phyloP scores from a whole-genome alignment of 371 early-diverging fungal genomes.

The Quaeritorhiza haematococci region DNA sequence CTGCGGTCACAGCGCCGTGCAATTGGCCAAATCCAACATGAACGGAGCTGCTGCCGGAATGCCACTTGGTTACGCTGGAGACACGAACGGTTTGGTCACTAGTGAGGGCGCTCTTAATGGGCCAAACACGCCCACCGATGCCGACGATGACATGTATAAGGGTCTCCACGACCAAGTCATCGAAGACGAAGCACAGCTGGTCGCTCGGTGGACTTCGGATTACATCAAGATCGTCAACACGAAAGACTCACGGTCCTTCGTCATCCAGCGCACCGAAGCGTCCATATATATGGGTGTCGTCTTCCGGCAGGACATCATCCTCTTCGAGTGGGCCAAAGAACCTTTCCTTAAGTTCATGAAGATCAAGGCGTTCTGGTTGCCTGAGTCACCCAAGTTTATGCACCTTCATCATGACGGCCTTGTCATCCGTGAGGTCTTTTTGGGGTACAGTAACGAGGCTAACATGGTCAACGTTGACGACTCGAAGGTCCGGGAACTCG shows the following conservation, averaged over 20 bases:
- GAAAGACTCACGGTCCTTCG: conserved; percentile 41
- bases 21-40: conserved; percentile 30
- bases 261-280: conserved; percentile 42
- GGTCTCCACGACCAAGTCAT: conserved; percentile 15
- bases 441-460: conserved; percentile 46
- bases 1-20: conserved; percentile 20
- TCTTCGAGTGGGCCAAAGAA: conserved; percentile 58
- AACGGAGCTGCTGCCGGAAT: conserved; percentile 6
- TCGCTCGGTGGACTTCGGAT: conserved; percentile 42
- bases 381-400: conserved; percentile 49
- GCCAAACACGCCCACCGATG: neutral
- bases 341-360: conserved; percentile 60
- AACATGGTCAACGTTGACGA: conserved; percentile 46
- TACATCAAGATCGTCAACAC: conserved; percentile 52
- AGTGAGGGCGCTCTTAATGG: neutral
- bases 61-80: neutral
- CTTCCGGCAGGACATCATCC: conserved; percentile 38
- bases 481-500: conserved; percentile 42
- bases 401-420: conserved; percentile 48
- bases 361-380: conserved; percentile 57
- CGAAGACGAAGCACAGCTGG: conserved; percentile 38
- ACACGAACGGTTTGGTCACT: conserved; percentile 2
- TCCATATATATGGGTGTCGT: conserved; percentile 44
- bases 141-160: conserved; percentile 38
- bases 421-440: conserved; percentile 41